Conservation (phyloP, 352 stramenopile species). For the Blastocystis sp. region DNA sequence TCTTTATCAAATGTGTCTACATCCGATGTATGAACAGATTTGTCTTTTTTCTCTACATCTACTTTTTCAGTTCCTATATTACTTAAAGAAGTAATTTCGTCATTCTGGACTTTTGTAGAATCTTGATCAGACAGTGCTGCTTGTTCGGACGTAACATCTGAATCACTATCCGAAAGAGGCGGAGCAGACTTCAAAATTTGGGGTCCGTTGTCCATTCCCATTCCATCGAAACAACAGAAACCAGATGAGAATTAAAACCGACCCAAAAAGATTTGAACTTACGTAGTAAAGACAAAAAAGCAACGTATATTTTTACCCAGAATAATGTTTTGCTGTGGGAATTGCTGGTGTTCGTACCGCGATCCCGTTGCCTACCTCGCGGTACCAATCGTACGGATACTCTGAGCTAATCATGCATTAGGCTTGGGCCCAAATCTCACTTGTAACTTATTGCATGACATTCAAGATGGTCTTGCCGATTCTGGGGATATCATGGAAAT, state of each 20-base stretch:
- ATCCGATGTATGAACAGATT: too few relatives aligned
- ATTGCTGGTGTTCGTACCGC: conserved; percentile 52
- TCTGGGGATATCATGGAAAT: background rate
- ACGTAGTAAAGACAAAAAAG: background rate
- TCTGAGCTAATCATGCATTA: background rate
- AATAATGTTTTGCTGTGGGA: conserved; percentile 28
- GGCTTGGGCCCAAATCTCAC: conserved; percentile 16
- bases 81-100: too few relatives aligned
- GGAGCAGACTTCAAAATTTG: background rate
- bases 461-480: conserved; percentile 45
- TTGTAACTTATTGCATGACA: conserved; percentile 52
- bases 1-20: too few relatives aligned
- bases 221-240: background rate
- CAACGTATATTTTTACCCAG: background rate
- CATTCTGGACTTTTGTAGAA: too few relatives aligned
- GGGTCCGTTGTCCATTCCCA: background rate
- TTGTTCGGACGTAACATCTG: background rate
- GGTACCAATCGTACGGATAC: background rate
- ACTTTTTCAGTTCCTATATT: too few relatives aligned
- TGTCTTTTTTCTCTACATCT: too few relatives aligned
- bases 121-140: too few relatives aligned
- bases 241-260: background rate
- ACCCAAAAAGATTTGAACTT: background rate
- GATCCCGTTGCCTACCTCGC: conserved; percentile 42
- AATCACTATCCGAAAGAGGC: background rate